Conservation (phyloP, 179 eudicot genomes). For the Spergularia azorica region DNA sequence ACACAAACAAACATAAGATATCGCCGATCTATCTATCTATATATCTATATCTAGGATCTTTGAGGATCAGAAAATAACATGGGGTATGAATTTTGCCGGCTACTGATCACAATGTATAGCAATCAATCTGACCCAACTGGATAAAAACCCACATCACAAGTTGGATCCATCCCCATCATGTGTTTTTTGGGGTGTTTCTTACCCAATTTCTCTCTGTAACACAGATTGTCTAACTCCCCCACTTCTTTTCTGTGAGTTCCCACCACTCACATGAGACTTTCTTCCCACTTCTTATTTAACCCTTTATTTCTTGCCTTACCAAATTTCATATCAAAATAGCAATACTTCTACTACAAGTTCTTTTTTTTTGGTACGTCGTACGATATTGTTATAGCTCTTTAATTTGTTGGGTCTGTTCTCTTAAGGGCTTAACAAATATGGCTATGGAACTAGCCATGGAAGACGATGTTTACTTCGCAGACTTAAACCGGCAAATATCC, state of each 20-base stretch:
- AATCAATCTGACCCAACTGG: slow-evolving; percentile 26
- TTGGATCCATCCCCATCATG: slow-evolving; percentile 24
- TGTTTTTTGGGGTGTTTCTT: slow-evolving; percentile 17
- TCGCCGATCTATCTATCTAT: not conserved
- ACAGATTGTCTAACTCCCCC: slow-evolving; percentile 36
- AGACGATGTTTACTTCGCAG: slow-evolving; percentile 77
- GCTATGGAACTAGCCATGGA: slow-evolving; percentile 63
- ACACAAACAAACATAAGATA: slow-evolving; percentile 21
- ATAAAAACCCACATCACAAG: slow-evolving; percentile 29
- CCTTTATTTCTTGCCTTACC: slow-evolving; percentile 2
- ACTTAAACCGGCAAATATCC: slow-evolving; percentile 76
- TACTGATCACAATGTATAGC: slow-evolving; percentile 31
- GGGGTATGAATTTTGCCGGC: slow-evolving; percentile 30
- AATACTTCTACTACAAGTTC: too few relatives aligned
- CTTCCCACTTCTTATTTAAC: slow-evolving; percentile 19
- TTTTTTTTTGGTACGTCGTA: too few relatives aligned
- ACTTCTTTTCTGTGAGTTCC: slow-evolving; percentile 14
- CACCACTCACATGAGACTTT: slow-evolving; percentile 5
- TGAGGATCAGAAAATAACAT: slow-evolving; percentile 33
- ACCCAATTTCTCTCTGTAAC: slow-evolving; percentile 15
- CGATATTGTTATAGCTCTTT: too few relatives aligned
- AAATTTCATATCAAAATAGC: too few relatives aligned
- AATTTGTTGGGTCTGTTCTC: too few relatives aligned
- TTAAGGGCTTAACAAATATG: slow-evolving; percentile 1
- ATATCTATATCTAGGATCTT: slow-evolving; percentile 27